phyloP scores from a whole-genome alignment of 192 early-diverging fungal species.

The Mortierella antarctica region DNA sequence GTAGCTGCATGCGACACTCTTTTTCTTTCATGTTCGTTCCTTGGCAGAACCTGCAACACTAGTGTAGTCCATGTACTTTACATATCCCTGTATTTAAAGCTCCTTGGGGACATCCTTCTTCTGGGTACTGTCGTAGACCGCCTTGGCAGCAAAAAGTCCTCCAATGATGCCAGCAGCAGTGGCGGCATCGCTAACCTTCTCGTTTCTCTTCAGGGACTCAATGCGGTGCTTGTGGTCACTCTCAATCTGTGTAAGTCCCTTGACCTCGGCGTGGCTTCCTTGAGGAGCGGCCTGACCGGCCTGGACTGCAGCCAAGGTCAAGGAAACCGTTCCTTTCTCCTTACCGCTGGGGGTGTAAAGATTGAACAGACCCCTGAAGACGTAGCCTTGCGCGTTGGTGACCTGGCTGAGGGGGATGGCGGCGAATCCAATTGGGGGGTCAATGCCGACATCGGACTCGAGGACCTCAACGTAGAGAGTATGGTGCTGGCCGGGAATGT shows the following conservation, averaged over 20 bases:
- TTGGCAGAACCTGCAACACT: too few species aligned
- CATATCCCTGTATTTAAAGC: too few species aligned
- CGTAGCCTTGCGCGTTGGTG: conserved; percentile 29
- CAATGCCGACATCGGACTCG: conserved; percentile 43
- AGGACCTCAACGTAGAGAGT: conserved; percentile 57
- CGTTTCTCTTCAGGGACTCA: conserved; percentile 48
- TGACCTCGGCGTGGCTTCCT: conserved; percentile 5
- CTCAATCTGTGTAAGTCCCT: conserved; percentile 30
- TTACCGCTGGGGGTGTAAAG: conserved; percentile 52
- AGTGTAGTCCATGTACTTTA: too few species aligned
- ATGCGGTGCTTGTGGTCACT: conserved; percentile 35
- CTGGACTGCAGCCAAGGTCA: conserved; percentile 32
- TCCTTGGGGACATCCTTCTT: too few species aligned
- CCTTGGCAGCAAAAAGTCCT: conserved; percentile 32
- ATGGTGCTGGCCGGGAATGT: conserved; percentile 31
- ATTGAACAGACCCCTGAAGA: conserved; percentile 43
- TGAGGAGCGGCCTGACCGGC: conserved; percentile 26
- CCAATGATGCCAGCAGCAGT: conserved; percentile 38
- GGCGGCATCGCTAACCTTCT: conserved; percentile 35
- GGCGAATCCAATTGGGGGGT: conserved; percentile 58
- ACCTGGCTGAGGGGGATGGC: conserved; percentile 59
- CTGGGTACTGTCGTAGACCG: not conserved
- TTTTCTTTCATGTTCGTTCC: too few species aligned
- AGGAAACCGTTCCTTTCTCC: conserved; percentile 41
- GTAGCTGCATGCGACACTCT: too few species aligned